A percentile compares a stretch with the other conserved stretches of the same genome.
Evolutionary conservation across 2,329 filamentous ascomycete genomes (phyloP).

Genomic region (Sclerotiophoma versabilis): DNA sequence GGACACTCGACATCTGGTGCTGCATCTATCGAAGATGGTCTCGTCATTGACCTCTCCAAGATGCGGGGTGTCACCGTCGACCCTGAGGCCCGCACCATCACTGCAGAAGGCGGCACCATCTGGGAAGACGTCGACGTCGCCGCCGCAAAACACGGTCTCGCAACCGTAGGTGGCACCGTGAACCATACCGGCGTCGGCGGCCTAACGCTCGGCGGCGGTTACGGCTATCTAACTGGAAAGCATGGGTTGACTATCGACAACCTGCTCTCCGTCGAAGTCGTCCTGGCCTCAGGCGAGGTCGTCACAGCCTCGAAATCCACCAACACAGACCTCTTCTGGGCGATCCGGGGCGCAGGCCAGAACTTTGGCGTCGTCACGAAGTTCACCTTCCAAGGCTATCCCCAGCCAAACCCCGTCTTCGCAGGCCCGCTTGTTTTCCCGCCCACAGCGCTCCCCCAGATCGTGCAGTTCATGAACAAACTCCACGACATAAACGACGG

Average conservation of each 20-base stretch:
- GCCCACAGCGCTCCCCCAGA: conserved; percentile 32
- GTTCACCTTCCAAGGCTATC: conserved; percentile 51
- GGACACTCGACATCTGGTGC: conserved; percentile 63
- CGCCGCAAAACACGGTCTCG: conserved; percentile 59
- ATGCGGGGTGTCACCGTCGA: conserved; percentile 62
- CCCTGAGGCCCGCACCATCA: conserved; percentile 53
- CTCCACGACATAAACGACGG: conserved; percentile 40
- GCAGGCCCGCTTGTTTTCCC: conserved; percentile 49
- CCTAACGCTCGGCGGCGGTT: conserved; percentile 62
- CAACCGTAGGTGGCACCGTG: conserved; percentile 68
- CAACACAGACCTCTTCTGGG: conserved; percentile 49
- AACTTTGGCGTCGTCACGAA: conserved; percentile 50
- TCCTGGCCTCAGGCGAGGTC: conserved; percentile 47
- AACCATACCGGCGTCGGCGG: conserved; percentile 69
- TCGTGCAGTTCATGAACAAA: conserved; percentile 40
- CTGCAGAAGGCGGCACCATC: conserved; percentile 59
- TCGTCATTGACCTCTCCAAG: conserved; percentile 63
- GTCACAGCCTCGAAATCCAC: conserved; percentile 38
- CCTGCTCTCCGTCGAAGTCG: conserved; percentile 46
- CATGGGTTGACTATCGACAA: conserved; percentile 62
- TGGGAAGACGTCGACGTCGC: conserved; percentile 64
- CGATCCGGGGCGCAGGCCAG: conserved; percentile 48
- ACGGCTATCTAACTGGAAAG: conserved; percentile 62
- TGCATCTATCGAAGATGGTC: conserved; percentile 59
- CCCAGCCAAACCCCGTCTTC: conserved; percentile 42